Evolutionary conservation across 2,329 filamentous ascomycete genomes (phyloP).

Genomic region (Drechslera avenae): DNA sequence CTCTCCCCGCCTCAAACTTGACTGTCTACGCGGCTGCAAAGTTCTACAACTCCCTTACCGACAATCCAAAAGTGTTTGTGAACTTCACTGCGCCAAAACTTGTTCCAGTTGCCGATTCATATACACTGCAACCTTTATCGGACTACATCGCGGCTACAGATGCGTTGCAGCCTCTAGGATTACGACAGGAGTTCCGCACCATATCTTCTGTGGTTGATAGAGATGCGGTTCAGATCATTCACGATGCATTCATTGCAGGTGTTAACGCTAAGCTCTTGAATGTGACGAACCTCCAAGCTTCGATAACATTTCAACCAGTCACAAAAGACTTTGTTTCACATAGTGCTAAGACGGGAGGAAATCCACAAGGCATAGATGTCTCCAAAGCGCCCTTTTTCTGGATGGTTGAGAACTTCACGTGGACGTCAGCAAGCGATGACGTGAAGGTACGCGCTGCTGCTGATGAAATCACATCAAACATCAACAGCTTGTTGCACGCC

Average conservation of each 20-base stretch:
- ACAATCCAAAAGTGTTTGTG: slow-evolving; percentile 19
- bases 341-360: slow-evolving; percentile 21
- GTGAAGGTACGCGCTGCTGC: slow-evolving; percentile 5
- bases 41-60: slow-evolving; percentile 26
- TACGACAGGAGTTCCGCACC: slow-evolving; percentile 24
- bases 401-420: slow-evolving; percentile 24
- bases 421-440: slow-evolving; percentile 16
- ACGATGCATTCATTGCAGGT: slow-evolving; percentile 20
- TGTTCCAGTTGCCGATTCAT: slow-evolving; percentile 19
- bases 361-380: slow-evolving; percentile 25
- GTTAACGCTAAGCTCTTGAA: slow-evolving; percentile 9
- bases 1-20: slow-evolving; percentile 16
- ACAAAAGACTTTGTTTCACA: slow-evolving; percentile 24
- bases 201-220: slow-evolving; percentile 22
- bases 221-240: slow-evolving; percentile 19
- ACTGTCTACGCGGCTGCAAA: slow-evolving; percentile 23
- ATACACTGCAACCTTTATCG: slow-evolving; percentile 16
- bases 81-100: slow-evolving; percentile 29
- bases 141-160: slow-evolving; percentile 20
- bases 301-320: slow-evolving; percentile 28
- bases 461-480: slow-evolving; percentile 14
- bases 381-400: slow-evolving; percentile 23
- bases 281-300: slow-evolving; percentile 11
- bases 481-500: slow-evolving; percentile 9
- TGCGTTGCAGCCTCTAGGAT: slow-evolving; percentile 14